These are phyloP conservation scores for Wickerhamiella parazyma DNA, from an alignment of 805 yeast species.

Conservation along the genomic window DNA sequence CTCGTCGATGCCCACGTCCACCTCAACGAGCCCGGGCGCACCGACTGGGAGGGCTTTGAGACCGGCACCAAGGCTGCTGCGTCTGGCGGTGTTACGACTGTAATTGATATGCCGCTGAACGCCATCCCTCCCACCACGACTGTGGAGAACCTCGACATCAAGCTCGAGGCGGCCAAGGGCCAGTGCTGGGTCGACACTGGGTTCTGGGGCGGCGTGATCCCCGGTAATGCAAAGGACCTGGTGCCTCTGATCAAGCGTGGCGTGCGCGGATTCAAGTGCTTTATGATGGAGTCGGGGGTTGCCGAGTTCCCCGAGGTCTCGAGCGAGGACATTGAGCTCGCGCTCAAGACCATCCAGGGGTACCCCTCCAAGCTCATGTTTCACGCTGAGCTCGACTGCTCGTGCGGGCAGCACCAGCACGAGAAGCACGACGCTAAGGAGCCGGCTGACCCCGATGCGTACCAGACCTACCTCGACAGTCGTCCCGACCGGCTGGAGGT, in stretches of 20 bases:
- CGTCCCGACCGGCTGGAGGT: conserved; percentile 84
- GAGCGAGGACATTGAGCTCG: conserved; percentile 47
- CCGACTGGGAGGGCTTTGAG: conserved; percentile 96
- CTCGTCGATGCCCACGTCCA: conserved; percentile 91
- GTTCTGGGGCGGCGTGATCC: conserved; percentile 93
- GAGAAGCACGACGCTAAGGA: neutral
- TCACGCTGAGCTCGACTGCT: conserved; percentile 74
- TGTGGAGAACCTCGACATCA: conserved; percentile 56
- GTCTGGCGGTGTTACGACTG: conserved; percentile 92
- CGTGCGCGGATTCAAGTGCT: conserved; percentile 89
- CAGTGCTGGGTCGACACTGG: conserved; percentile 90
- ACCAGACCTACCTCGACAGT: conserved; percentile 64
- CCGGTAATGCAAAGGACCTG: conserved; percentile 56
- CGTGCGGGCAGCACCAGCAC: neutral
- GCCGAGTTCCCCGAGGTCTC: conserved; percentile 82
- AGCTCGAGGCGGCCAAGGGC: conserved; percentile 62
- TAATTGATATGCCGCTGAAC: conserved; percentile 90
- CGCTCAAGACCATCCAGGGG: conserved; percentile 48
- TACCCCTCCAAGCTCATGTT: conserved; percentile 68
- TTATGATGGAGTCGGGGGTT: conserved; percentile 84
- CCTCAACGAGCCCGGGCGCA: conserved; percentile 89
- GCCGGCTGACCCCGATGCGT: conserved; percentile 46
- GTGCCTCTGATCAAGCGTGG: conserved; percentile 70
- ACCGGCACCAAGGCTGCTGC: conserved; percentile 93
- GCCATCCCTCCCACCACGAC: conserved; percentile 95